phyloP scores from a whole-genome alignment of 2,329 filamentous ascomycete species.

The Peltaster fructicola region DNA sequence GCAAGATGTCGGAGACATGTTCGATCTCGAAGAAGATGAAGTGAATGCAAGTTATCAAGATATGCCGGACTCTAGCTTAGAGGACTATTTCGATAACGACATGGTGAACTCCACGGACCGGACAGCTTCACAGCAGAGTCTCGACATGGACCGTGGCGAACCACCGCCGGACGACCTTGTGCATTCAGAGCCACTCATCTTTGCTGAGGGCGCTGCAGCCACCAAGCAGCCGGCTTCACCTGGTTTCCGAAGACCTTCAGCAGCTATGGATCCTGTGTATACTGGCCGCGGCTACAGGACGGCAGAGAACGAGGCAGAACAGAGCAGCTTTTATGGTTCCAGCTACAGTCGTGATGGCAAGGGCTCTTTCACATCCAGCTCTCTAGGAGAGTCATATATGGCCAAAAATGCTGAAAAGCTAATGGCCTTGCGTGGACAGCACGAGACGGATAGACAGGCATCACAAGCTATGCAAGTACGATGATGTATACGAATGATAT shows the following conservation, averaged over 20 bases:
- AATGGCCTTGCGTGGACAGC: no score
- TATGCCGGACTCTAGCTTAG: neutral
- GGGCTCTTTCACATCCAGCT: conserved; percentile 12
- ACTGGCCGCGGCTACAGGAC: conserved; percentile 9
- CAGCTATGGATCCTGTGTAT: conserved; percentile 15
- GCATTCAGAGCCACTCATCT: conserved; percentile 10
- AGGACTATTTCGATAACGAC: conserved; percentile 5
- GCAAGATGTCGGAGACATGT: conserved; percentile 13
- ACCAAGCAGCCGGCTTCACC: conserved; percentile 17
- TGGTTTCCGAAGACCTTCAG: conserved; percentile 18
- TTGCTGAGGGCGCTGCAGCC: conserved; percentile 10
- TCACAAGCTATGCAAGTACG: no score
- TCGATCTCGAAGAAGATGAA: conserved; percentile 12
- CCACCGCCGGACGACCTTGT: conserved; percentile 2
- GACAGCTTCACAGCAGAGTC: conserved; percentile 2
- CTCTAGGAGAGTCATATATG: conserved; percentile 20
- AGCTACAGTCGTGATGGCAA: conserved; percentile 8
- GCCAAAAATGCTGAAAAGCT: conserved; percentile 16
- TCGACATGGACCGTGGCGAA: neutral
- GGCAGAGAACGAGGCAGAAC: conserved; percentile 10
- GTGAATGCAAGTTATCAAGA: no score
- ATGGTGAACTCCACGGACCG: conserved; percentile 1
- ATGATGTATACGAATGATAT: no score
- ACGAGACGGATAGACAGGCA: no score
- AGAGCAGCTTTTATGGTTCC: conserved; percentile 13